Percentiles rank a stretch among this genome's conserved stretches.
These are phyloP conservation scores for Xylaria sp. DNA, from an alignment of 2,329 filamentous ascomycete genomes.

Conservation along the genomic window DNA sequence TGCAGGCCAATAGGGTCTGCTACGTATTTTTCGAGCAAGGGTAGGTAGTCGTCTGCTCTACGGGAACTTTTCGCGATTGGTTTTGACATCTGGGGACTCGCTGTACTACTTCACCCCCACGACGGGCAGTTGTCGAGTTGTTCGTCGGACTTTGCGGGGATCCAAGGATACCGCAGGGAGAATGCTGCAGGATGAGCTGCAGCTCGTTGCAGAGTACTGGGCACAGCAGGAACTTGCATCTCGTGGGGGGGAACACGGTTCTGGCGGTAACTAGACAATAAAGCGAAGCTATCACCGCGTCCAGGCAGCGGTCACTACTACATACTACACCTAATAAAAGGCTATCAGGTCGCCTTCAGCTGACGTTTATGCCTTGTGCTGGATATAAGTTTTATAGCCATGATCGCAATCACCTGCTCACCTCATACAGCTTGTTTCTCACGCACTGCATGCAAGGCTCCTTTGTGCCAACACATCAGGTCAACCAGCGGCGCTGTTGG, in stretches of 20 bases:
- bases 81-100: background rate
- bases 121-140: constrained; percentile 16
- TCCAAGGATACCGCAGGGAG: constrained; percentile 11
- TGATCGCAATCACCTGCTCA: constrained; percentile 37
- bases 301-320: constrained; percentile 4
- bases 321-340: constrained; percentile 11
- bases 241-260: constrained; percentile 31
- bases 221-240: constrained; percentile 23
- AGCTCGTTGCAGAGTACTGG: constrained; percentile 21
- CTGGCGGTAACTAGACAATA: constrained; percentile 26
- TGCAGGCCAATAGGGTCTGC: background rate
- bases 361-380: constrained; percentile 8
- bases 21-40: background rate
- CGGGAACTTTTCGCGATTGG: constrained; percentile 1
- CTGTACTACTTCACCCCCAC: constrained; percentile 22
- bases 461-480: constrained; percentile 31
- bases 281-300: constrained; percentile 8
- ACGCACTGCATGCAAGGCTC: constrained; percentile 34
- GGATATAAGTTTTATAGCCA: constrained; percentile 9
- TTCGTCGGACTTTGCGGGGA: constrained; percentile 24
- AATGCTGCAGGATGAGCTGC: constrained; percentile 28
- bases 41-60: background rate
- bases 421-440: constrained; percentile 24
- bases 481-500: constrained; percentile 12
- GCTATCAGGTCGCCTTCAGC: constrained; percentile 16